Evolutionary conservation across 1,284 basidiomycete genomes (phyloP).

Genomic region (Bjerkandera adusta): DNA sequence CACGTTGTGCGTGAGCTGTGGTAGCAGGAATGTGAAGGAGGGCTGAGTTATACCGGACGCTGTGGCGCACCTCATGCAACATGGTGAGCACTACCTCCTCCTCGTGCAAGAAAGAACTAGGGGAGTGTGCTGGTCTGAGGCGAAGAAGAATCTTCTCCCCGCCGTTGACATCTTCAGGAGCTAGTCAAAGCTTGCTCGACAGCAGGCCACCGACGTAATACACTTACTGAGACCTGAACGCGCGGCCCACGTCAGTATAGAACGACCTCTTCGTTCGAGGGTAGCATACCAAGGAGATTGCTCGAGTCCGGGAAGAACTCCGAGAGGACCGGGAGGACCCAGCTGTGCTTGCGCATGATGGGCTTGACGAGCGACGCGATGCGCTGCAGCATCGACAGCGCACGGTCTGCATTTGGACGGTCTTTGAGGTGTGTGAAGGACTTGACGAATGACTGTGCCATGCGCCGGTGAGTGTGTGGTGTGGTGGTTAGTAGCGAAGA

Average conservation of each 20-base stretch:
- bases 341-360: constrained; percentile 81
- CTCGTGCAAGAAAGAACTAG: constrained; percentile 73
- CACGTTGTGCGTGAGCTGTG: constrained; percentile 82
- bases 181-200: neutral
- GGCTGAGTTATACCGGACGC: neutral
- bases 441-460: constrained; percentile 53
- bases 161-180: constrained; percentile 60
- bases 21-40: neutral
- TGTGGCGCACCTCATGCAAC: constrained; percentile 73
- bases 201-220: neutral
- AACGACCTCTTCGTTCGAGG: neutral
- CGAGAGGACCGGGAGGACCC: constrained; percentile 77
- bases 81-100: constrained; percentile 76
- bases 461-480: constrained; percentile 17
- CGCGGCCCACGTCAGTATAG: no score
- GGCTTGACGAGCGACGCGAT: constrained; percentile 84
- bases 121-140: constrained; percentile 66
- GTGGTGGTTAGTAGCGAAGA: neutral
- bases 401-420: constrained; percentile 56
- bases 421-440: constrained; percentile 69
- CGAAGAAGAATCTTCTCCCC: constrained; percentile 82
- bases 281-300: constrained; percentile 64
- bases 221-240: constrained; percentile 30
- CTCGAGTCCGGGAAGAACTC: constrained; percentile 84
- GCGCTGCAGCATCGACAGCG: constrained; percentile 65